Evolutionary conservation across 1,284 basidiomycete genomes (phyloP), one percentile per base, ranked within the genome.

Genomic region (Sutorius eximius): DNA sequence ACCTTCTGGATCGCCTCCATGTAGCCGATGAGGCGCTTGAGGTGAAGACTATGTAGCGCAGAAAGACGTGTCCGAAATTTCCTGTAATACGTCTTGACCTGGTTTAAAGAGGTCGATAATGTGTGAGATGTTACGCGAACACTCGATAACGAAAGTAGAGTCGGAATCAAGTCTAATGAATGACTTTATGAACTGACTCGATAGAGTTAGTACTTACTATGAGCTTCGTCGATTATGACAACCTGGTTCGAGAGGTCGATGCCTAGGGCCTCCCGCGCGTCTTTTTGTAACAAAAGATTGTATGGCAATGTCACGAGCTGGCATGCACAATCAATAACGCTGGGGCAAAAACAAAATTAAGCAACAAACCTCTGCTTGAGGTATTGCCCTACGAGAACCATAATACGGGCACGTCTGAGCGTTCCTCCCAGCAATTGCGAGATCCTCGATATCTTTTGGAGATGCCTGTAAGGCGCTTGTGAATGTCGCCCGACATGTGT

Each of bases 181-280:
- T 45, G 47, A 50, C 30, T 51, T 53, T 9, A 50, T 40, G 30
- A 45, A 48, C 34, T 13, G 24, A 49, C 15, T 10, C 16, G 12
- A 41, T 18, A 42, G 46, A 6, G 41, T 33, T 54, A 34, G 49
- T 18, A 76, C 90, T 59, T 63, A 93, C 92, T 99, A 73, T 99
- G 96, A 0, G 95, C 97, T 75, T 99, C 96, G 69, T 99, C 96
- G 53, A 99, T 86, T 41, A 99, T 81, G 12, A 99, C 83, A 15
- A 98, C 79, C 63, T 96, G 92, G 66, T 86, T 83, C 33, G 80
- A 88, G 48, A 94, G 77, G 67, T 89, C 86, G 62, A 95, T 95
- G 0, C 89, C 90, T 1, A 98, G 78, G 0, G 94, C 86, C 65
- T 96, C 91, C 42, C 96, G 80, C 1, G 95, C 91, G 3, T 83